Base-by-base conservation (phyloP, 768 basidiomycete species). In the Russula vinacea region DNA sequence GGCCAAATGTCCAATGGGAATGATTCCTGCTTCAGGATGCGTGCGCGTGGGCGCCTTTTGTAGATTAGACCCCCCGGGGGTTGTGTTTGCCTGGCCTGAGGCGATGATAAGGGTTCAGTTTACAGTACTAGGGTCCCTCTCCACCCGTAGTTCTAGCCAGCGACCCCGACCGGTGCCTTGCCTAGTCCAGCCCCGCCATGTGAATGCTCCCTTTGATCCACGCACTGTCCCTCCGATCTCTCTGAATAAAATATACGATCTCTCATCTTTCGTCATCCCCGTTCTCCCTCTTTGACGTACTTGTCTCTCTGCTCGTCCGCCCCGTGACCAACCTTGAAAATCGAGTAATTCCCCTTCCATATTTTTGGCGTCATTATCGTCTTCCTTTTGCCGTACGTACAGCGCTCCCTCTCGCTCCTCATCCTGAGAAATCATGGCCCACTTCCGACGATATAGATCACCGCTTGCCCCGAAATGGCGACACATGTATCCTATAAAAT, bases 371-470 rank as follows among this genome's bases (percentile, higher is more conserved):
- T 61, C 64, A 51, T 65, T 51, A 22, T n/a, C 32, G 32, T 35
- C 49, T 58, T 52, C 64, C 45, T 60, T 35, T 65, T 32, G 32
- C 49, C 47, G 40, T 61, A 60, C 59, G 59, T 60, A 61, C 64
- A 57, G 60, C 60, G 64, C 64, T 37, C 44, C 26, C 26, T 26
- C 11, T 61, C 29, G 60, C 39, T 61, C 49, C 54, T 61, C 64
- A 57, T 61, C 64, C 49, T 61, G 55, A 65, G 60, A 61, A 58
- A 52, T 52, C 56, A 47, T 44, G 16, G 40, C 32, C 24, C 51
- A 56, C 59, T 61, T 49, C 55, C 55, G 64, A 65, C 45, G 59
- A 65, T 65, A 65, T 65, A 56, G 64, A 65, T 65, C 64, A 57
- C 42, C 64, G 59, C 64, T 35, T 65, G 14, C 59, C 64, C 59